These are phyloP conservation scores for Sugiyamaella mastotermitis DNA, from an alignment of 805 yeast species.

Conservation along the genomic window DNA sequence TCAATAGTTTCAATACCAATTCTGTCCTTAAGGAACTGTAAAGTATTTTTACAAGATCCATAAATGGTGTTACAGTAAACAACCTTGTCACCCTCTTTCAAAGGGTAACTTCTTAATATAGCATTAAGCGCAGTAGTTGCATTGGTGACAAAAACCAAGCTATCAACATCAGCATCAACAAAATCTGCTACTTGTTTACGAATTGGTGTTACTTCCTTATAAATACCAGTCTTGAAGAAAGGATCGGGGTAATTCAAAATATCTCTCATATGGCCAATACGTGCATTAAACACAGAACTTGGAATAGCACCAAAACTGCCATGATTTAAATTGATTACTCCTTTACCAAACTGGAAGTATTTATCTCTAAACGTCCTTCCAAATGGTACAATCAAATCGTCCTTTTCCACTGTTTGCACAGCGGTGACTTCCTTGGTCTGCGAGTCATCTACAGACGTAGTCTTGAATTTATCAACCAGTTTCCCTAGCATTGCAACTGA, in stretches of 20 bases:
- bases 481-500: no score
- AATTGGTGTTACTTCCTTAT: constrained; percentile 12
- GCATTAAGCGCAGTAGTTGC: constrained; percentile 59
- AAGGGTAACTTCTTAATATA: constrained; percentile 49
- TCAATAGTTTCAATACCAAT: constrained; percentile 33
- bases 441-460: no score
- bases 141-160: constrained; percentile 49
- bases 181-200: constrained; percentile 36
- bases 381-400: no score
- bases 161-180: constrained; percentile 42
- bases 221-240: constrained; percentile 24
- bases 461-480: no score
- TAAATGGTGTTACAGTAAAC: constrained; percentile 46
- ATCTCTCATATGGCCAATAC: constrained; percentile 26
- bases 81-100: constrained; percentile 46
- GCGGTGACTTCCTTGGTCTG: no score
- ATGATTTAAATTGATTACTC: constrained; percentile 48
- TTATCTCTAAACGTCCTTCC: constrained; percentile 21
- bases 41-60: constrained; percentile 49
- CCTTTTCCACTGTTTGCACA: no score
- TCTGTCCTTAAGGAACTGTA: constrained; percentile 24
- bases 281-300: constrained; percentile 38
- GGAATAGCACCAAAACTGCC: constrained; percentile 63
- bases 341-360: constrained; percentile 41
- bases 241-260: constrained; percentile 43